phyloP scores from a whole-genome alignment of 2,329 filamentous ascomycete species.

The Colletotrichum sublineola region DNA sequence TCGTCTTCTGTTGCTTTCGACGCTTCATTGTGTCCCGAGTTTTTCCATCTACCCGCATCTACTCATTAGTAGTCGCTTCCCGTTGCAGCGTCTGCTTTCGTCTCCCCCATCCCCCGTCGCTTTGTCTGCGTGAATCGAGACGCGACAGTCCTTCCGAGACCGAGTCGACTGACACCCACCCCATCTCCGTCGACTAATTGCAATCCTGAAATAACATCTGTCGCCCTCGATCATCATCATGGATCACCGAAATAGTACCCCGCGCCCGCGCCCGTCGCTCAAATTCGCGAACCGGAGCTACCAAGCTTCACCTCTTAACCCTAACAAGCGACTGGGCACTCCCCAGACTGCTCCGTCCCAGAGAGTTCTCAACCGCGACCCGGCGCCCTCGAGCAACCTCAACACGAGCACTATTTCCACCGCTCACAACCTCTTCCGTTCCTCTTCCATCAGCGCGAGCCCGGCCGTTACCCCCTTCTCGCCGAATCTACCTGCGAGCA shows the following conservation, averaged over 20 bases:
- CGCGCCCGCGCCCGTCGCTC: slow-evolving; percentile 56
- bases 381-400: slow-evolving; percentile 52
- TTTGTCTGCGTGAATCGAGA: slow-evolving; percentile 40
- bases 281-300: slow-evolving; percentile 60
- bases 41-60: not conserved
- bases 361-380: slow-evolving; percentile 54
- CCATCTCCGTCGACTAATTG: slow-evolving; percentile 31
- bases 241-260: slow-evolving; percentile 51
- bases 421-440: slow-evolving; percentile 58
- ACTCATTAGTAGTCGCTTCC: slow-evolving; percentile 25
- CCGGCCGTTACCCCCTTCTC: slow-evolving; percentile 56
- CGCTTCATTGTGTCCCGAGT: not conserved
- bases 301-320: slow-evolving; percentile 54
- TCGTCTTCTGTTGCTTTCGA: slow-evolving; percentile 20
- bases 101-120: slow-evolving; percentile 8
- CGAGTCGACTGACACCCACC: slow-evolving; percentile 24
- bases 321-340: slow-evolving; percentile 54
- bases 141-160: slow-evolving; percentile 30
- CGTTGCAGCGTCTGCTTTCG: slow-evolving; percentile 26
- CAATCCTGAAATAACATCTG: slow-evolving; percentile 12
- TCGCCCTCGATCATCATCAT: slow-evolving; percentile 25
- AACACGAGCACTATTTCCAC: slow-evolving; percentile 53
- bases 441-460: slow-evolving; percentile 54
- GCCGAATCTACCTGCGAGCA: slow-evolving; percentile 59
- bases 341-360: slow-evolving; percentile 55